Evolutionary conservation across 2,329 filamentous ascomycete genomes (phyloP), one percentile per base, ranked within the genome.

Genomic region (Aspergillus clavatus): DNA sequence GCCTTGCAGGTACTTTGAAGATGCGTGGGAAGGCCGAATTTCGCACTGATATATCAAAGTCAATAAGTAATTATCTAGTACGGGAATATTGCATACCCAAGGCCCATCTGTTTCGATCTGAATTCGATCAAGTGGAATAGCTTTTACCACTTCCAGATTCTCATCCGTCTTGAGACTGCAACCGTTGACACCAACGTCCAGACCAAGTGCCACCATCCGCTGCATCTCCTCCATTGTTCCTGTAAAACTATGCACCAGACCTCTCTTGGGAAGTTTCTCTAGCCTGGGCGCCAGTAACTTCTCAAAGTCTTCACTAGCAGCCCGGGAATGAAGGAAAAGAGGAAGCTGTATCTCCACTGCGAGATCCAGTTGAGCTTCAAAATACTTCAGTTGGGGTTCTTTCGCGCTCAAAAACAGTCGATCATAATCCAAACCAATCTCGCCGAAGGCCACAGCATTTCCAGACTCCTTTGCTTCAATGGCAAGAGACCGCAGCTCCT

Each of bases 101-200:
- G 93, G 93, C 2, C 93, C 93, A 64, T 98, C 93, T 0, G 93
- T 98, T 75, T 98, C 93, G 38, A 98, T 82, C 78, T 97, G 94
- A 43, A 98, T 68, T 38, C 84, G 73, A 45, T 90, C 82, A 8
- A 98, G 72, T 8, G 83, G 86, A 29, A 97, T 82, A 48, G 84
- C 80, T 51, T 78, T 82, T 8, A 96, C 89, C 2, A 96, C 90
- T 11, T 80, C 83, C 31, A 95, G 80, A 58, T 97, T 98, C 63
- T 95, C 89, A 8, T 79, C 83, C 5, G 89, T 97, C 76, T 97
- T 98, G 74, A 98, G 80, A 59, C 87, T 94, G 68, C 93, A 98
- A 4, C 93, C 93, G 62, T 98, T 98, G 49, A 96, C 81, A n/a
- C 93, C 91, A 49, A 98, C 83, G 68, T 95, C 85, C 43, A 96